Evolutionary conservation across 1,139 yeast genomes (phyloP).

Genomic region (Meyerozyma sp.): DNA sequence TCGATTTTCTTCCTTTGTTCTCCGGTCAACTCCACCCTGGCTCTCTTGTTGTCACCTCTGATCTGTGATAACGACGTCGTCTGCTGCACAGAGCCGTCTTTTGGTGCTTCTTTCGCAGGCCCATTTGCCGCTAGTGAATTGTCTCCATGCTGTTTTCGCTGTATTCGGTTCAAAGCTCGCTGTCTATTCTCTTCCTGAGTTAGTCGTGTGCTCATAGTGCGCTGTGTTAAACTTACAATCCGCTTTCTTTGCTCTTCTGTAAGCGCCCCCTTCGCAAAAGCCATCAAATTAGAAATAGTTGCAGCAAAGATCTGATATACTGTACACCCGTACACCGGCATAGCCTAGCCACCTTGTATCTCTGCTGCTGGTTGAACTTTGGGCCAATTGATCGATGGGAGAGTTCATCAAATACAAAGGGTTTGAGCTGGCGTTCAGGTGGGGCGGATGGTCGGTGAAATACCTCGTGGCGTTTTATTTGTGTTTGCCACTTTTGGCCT

Average conservation of each 20-base stretch:
- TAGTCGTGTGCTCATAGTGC: slow-evolving; percentile 1
- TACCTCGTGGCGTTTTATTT: slow-evolving; percentile 31
- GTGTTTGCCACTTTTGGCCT: slow-evolving; percentile 31
- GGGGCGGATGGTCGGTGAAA: slow-evolving; percentile 36
- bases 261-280: background rate
- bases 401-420: slow-evolving; percentile 20
- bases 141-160: slow-evolving; percentile 4
- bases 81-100: background rate
- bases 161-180: slow-evolving; percentile 9
- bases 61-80: background rate
- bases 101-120: background rate
- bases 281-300: background rate
- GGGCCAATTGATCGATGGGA: slow-evolving; percentile 4
- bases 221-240: background rate
- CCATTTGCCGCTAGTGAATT: background rate
- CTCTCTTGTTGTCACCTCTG: slow-evolving; percentile 9
- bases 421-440: slow-evolving; percentile 22
- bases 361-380: background rate
- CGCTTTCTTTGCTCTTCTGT: background rate
- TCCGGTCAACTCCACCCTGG: slow-evolving; percentile 34
- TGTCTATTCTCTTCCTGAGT: slow-evolving; percentile 11
- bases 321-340: background rate
- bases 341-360: background rate
- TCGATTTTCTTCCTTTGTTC: slow-evolving; percentile 52
- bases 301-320: background rate